phyloP scores from a whole-genome alignment of 805 yeast species.

The Nakazawaea wickerhamii region DNA sequence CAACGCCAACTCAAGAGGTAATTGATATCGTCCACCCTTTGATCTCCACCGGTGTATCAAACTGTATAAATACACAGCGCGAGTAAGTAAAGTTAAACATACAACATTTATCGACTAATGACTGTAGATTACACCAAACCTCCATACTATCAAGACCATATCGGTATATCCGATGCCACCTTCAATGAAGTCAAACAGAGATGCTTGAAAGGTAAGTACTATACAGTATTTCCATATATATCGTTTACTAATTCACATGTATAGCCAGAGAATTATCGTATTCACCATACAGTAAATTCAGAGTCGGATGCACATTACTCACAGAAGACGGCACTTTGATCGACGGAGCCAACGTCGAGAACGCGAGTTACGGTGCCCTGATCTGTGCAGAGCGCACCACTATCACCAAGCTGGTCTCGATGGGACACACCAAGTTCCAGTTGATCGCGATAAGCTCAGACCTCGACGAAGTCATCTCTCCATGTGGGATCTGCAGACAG shows the following conservation, averaged over 20 bases:
- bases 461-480: slow-evolving; percentile 55
- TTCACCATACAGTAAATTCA: slow-evolving; percentile 69
- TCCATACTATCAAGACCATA: slow-evolving; percentile 13
- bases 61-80: no score
- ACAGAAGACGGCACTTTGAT: slow-evolving; percentile 43
- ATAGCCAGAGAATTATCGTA: slow-evolving; percentile 50
- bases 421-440: slow-evolving; percentile 37
- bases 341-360: slow-evolving; percentile 86
- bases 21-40: no score
- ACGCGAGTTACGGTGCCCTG: slow-evolving; percentile 79
- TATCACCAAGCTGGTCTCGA: slow-evolving; percentile 45
- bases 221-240: no score
- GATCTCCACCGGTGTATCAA: not conserved
- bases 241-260: no score
- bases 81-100: not conserved
- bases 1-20: slow-evolving; percentile 13
- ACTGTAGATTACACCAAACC: slow-evolving; percentile 8
- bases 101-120: no score
- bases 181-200: slow-evolving; percentile 17
- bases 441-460: slow-evolving; percentile 71
- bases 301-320: slow-evolving; percentile 79
- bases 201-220: slow-evolving; percentile 13
- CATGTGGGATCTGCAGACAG: slow-evolving; percentile 95
- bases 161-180: slow-evolving; percentile 9
- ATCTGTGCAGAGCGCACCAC: slow-evolving; percentile 78